Evolutionary conservation across 805 yeast genomes (phyloP), one percentile per base, ranked within the genome.

Genomic region (Brettanomyces bruxellensis): DNA sequence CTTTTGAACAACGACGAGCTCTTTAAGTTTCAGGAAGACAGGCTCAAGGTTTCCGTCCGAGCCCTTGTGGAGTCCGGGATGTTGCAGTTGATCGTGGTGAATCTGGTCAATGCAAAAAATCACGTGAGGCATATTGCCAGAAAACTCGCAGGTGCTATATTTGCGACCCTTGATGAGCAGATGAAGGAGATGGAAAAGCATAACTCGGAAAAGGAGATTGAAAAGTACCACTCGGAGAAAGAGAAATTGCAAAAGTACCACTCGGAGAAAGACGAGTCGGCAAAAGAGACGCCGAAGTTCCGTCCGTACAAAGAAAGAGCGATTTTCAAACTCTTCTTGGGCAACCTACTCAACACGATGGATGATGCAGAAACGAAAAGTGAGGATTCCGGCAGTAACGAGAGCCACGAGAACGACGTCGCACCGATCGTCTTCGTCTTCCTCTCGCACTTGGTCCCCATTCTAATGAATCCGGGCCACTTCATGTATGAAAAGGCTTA

Each of bases 401-500:
- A 44, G 18, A 11, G 12, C 4, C 11, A 13, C 35, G n/a, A 32
- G n/a, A 32, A 13, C 11, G 34, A 35, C 11, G 42, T 74, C 5
- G 55, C 79, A 0, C 72, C 81, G 3, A 51, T 83, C 14, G 66
- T 81, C n/a, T 75, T 83, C 64, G 65, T 70, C 14, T 58, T 78
- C 46, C 61, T 81, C 37, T 74, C 87, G 1, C 72, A 75, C 44
- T 59, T 88, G 36, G 65, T 79, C 4, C 75, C 78, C 3, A 68
- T 86, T 2, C 59, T 86, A 48, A 60, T 71, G 5, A 78, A 81
- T 50, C 96, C 97, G 0, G 78, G 81, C 0, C 91, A 86, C 51
- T 73, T 72, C 54, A 60, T 91, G 22, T 86, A 83, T 61, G 96
- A 89, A 51, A 78, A 78, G 52, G 77, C 79, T 0, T 78, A 72